Evolutionary conservation across 805 yeast species (phyloP).

Genomic region (Pichia nakasei): DNA sequence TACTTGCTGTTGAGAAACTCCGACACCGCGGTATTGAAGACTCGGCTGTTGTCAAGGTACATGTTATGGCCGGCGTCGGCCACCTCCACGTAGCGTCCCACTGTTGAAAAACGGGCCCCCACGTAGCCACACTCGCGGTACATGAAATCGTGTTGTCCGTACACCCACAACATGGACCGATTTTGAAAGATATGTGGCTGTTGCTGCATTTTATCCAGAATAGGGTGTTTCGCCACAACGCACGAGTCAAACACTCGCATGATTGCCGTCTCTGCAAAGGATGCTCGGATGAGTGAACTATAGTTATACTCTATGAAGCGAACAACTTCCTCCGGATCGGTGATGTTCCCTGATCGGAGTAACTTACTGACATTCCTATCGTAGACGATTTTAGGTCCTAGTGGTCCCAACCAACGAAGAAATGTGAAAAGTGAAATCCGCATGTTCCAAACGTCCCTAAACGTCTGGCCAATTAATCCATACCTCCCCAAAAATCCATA

Average conservation of each 20-base stretch:
- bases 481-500: conserved; percentile 39
- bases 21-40: conserved; percentile 41
- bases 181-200: conserved; percentile 18
- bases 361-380: conserved; percentile 23
- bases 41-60: conserved; percentile 53
- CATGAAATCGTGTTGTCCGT: conserved; percentile 76
- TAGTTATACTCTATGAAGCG: conserved; percentile 27
- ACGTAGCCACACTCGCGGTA: conserved; percentile 49
- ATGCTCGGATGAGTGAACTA: conserved; percentile 22
- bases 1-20: conserved; percentile 30
- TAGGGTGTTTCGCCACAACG: conserved; percentile 57
- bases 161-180: conserved; percentile 36
- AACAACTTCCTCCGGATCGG: conserved; percentile 20
- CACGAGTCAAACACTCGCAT: conserved; percentile 46
- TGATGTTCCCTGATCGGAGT: conserved; percentile 20
- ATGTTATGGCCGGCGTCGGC: conserved; percentile 64
- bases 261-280: conserved; percentile 29
- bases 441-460: conserved; percentile 31
- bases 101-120: conserved; percentile 21
- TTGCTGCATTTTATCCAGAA: conserved; percentile 44
- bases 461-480: conserved; percentile 31
- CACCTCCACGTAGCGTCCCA: conserved; percentile 5
- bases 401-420: conserved; percentile 36
- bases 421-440: conserved; percentile 40
- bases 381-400: conserved; percentile 25